A percentile compares a stretch with the other conserved stretches of the same genome.
Conservation (phyloP, 2,329 filamentous ascomycete species). For the Talaromyces sp. region DNA sequence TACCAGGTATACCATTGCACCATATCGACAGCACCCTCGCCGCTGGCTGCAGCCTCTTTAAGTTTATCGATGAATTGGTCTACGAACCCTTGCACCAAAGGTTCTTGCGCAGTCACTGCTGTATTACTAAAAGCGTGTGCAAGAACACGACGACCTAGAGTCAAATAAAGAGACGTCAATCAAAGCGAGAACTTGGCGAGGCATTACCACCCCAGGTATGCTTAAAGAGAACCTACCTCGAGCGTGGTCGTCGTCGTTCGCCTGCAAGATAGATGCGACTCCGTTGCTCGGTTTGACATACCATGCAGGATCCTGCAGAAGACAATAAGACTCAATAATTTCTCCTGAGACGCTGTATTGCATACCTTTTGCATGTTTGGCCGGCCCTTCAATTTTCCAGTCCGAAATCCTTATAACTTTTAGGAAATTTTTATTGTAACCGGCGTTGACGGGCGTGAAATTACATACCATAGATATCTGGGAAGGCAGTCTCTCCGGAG, state of each 20-base stretch:
- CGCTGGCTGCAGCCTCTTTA: neutral
- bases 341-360: neutral
- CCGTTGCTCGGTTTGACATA: neutral
- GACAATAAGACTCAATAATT: neutral
- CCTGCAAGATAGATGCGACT: neutral
- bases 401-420: neutral
- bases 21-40: neutral
- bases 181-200: no score
- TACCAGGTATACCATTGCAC: neutral
- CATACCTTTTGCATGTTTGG: neutral
- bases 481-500: neutral
- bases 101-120: neutral
- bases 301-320: neutral
- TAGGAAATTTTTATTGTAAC: neutral
- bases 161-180: no score
- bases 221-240: neutral
- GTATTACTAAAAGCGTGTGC: neutral
- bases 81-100: neutral
- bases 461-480: neutral
- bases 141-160: neutral
- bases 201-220: no score
- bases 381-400: neutral
- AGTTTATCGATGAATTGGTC: neutral
- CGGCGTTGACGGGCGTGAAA: neutral
- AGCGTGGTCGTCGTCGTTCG: neutral